Evolutionary conservation across 768 basidiomycete species (phyloP).

Genomic region (Rubroboletus satanas): DNA sequence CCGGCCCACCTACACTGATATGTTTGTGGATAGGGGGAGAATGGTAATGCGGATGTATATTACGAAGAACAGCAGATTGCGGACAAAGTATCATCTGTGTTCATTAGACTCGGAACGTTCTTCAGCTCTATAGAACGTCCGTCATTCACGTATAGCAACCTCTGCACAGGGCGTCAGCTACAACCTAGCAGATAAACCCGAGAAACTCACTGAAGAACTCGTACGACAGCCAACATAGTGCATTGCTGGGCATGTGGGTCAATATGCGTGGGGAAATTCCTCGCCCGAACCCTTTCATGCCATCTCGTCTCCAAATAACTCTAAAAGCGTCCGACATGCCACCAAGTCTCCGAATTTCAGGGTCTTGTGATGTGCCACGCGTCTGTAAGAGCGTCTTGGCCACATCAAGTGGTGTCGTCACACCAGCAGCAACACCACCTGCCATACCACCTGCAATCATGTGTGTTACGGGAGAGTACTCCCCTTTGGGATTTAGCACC

Average conservation of each 20-base stretch:
- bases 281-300: constrained; percentile 77
- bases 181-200: not conserved
- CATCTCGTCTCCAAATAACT: constrained; percentile 85
- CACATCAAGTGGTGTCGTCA: constrained; percentile 96
- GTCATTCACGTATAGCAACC: constrained; percentile 55
- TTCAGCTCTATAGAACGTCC: constrained; percentile 18
- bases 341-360: constrained; percentile 75
- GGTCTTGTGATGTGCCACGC: constrained; percentile 81
- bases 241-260: constrained; percentile 96
- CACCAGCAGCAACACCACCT: constrained; percentile 90
- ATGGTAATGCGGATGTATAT: constrained; percentile 19
- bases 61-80: constrained; percentile 6
- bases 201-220: constrained; percentile 91
- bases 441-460: constrained; percentile 89
- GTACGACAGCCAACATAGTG: constrained; percentile 95
- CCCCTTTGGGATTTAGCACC: constrained; percentile 76
- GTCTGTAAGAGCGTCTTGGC: constrained; percentile 98
- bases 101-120: constrained; percentile 7
- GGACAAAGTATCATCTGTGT: not conserved
- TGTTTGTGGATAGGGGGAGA: not conserved
- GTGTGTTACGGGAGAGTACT: constrained; percentile 92
- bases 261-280: constrained; percentile 89
- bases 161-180: constrained; percentile 38
- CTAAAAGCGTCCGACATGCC: constrained; percentile 87
- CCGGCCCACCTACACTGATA: not conserved